A percentile compares a stretch with the other conserved stretches of the same genome.
These are phyloP conservation scores for Oenanthe javanica DNA, from an alignment of 140 eudicot species.

Conservation along the genomic window DNA sequence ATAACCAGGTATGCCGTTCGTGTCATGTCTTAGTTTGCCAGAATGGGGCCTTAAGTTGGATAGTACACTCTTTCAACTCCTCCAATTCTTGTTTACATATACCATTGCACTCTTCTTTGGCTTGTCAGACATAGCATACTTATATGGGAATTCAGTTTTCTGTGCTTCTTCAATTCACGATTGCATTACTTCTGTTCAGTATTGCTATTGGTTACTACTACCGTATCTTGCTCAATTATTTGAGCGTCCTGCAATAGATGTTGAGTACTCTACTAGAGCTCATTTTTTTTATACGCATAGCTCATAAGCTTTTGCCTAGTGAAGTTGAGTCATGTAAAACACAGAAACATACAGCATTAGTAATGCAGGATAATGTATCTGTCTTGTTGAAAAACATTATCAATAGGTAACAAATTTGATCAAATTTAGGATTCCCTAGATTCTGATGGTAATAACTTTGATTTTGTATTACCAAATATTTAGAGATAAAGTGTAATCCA, in stretches of 20 bases:
- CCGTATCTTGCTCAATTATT: not conserved
- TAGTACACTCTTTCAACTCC: not conserved
- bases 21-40: conserved; percentile 2
- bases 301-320: not conserved
- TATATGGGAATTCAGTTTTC: not conserved
- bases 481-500: not conserved
- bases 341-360: not conserved
- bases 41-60: not conserved
- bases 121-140: not conserved
- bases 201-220: not conserved
- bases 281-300: not conserved
- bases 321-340: not conserved
- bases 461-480: not conserved
- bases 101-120: not conserved
- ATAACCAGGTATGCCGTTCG: conserved; percentile 53
- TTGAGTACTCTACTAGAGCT: not conserved
- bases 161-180: not conserved
- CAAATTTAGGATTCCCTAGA: not conserved
- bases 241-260: not conserved
- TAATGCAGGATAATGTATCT: not conserved
- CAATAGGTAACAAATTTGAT: not conserved
- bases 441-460: not conserved
- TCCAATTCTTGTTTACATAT: conserved; percentile 3
- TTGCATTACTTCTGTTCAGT: not conserved
- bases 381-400: not conserved